Evolutionary conservation across 768 basidiomycete species (phyloP).

Genomic region (Amanita pseudoporphyria): DNA sequence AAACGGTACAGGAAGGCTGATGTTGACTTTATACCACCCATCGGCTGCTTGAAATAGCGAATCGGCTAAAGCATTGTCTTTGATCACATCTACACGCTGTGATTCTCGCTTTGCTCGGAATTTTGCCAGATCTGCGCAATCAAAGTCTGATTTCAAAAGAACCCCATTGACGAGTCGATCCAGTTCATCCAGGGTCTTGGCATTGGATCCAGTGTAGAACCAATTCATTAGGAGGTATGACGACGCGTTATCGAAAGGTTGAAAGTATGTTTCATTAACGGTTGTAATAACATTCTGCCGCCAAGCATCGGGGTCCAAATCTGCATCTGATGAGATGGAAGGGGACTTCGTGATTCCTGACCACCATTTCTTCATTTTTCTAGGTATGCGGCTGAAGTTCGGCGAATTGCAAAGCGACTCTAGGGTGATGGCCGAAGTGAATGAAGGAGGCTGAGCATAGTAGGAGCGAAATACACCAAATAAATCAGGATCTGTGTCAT

Average conservation of each 20-base stretch:
- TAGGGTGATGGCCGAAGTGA: background rate
- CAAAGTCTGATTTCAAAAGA: constrained; percentile 14
- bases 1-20: constrained; percentile 22
- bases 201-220: constrained; percentile 8
- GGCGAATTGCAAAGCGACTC: background rate
- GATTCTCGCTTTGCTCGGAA: constrained; percentile 14
- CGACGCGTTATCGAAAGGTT: background rate
- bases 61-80: constrained; percentile 8
- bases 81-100: constrained; percentile 9
- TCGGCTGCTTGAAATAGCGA: constrained; percentile 9
- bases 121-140: constrained; percentile 11
- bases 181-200: background rate
- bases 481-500: background rate
- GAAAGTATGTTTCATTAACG: background rate
- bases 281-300: background rate
- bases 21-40: constrained; percentile 1
- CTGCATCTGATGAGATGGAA: background rate
- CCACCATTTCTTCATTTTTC: constrained; percentile 1
- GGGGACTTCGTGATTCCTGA: background rate
- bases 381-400: background rate
- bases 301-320: no score
- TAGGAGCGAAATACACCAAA: background rate
- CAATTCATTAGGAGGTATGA: constrained; percentile 3
- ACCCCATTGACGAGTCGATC: constrained; percentile 15
- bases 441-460: background rate